Conservation (phyloP, 106 monocot species). For the Cymbidium sinense region DNA sequence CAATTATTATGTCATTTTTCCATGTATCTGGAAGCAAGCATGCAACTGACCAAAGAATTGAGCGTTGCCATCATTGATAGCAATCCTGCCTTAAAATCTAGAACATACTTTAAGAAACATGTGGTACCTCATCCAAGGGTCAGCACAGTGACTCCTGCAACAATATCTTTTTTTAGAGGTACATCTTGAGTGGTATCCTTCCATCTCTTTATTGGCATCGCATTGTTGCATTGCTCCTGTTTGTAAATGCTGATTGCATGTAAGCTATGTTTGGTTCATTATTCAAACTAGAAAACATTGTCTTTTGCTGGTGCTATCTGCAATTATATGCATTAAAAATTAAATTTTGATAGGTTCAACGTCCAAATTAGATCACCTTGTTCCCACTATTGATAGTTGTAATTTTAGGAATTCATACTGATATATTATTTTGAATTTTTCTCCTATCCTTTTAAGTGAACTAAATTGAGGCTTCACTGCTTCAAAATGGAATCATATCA, state of each 20-base stretch:
- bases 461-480: no score
- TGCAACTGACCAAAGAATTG: conserved; percentile 70
- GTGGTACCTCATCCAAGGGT: conserved; percentile 85
- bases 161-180: conserved; percentile 92
- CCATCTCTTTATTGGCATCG: neutral
- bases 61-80: conserved; percentile 78
- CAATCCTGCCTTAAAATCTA: conserved; percentile 60
- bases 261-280: neutral
- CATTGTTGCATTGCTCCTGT: neutral
- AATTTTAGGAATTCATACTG: neutral
- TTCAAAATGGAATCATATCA: no score
- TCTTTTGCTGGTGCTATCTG: neutral
- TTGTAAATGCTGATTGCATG: neutral
- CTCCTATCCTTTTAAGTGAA: neutral
- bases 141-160: conserved; percentile 87
- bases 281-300: neutral
- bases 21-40: conserved; percentile 48
- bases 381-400: neutral
- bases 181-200: conserved; percentile 6
- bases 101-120: conserved; percentile 39
- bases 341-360: neutral
- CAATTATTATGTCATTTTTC: neutral
- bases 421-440: neutral
- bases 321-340: conserved; percentile 1
- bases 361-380: neutral